Conservation (phyloP, 768 basidiomycete genomes). For the Auriscalpium microsporum region DNA sequence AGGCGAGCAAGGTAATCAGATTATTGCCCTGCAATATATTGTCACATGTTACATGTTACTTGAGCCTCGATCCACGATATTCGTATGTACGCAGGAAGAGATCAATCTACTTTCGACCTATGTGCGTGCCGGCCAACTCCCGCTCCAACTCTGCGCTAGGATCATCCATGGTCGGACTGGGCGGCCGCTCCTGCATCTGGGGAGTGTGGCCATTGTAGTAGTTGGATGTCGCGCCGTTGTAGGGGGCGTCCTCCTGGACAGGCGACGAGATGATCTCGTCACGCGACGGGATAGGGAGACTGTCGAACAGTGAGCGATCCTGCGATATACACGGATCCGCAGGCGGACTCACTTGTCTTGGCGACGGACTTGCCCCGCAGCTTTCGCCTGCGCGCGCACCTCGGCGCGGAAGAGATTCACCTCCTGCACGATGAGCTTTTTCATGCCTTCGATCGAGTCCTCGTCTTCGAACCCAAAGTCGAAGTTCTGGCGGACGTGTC, state of each 20-base stretch:
- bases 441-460: slow-evolving; percentile 96
- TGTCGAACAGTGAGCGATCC: slow-evolving; percentile 19
- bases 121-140: slow-evolving; percentile 71
- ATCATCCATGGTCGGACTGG: slow-evolving; percentile 75
- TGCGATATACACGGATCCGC: too few species aligned
- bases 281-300: slow-evolving; percentile 70
- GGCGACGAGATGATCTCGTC: slow-evolving; percentile 80
- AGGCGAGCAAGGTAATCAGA: too few species aligned
- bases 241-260: slow-evolving; percentile 47
- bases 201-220: slow-evolving; percentile 37
- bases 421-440: slow-evolving; percentile 88
- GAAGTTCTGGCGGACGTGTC: slow-evolving; percentile 52
- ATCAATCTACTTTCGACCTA: slow-evolving; percentile 20
- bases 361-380: slow-evolving; percentile 61
- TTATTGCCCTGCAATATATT: too few species aligned
- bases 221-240: slow-evolving; percentile 62
- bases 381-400: slow-evolving; percentile 77
- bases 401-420: slow-evolving; percentile 84
- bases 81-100: too few species aligned
- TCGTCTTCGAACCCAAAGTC: slow-evolving; percentile 97
- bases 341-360: slow-evolving; percentile 56
- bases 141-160: slow-evolving; percentile 80
- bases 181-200: slow-evolving; percentile 30
- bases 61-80: too few species aligned
- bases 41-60: too few species aligned